Evolutionary conservation across 2,329 filamentous ascomycete species (phyloP), one percentile per base, ranked within the genome.

Genomic region (Fusarium dlaminii): DNA sequence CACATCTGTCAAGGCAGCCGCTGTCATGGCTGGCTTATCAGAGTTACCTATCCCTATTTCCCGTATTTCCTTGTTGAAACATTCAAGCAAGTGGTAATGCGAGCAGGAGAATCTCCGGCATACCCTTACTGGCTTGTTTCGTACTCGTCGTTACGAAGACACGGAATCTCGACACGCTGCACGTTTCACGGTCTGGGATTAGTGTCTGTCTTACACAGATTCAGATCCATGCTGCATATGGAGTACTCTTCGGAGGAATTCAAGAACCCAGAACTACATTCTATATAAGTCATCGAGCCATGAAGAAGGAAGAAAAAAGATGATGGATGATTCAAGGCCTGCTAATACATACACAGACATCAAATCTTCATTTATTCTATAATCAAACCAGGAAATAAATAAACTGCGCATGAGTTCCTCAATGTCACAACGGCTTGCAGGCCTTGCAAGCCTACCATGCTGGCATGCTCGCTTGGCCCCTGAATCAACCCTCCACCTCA

Each of bases 401-500:
- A 14, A 55, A 36, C 8, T 32, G 45, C 36, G 49, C 49, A 49
- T 36, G 42, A 37, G 39, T 58, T 48, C 43, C 66, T 37, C 36
- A 43, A 30, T 24, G 27, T 52, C 57, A 29, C 58, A 55, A 24
- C n/a, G n/a, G 36, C 48, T 52, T 59, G 42, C 27, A 34, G 36
- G 48, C 37, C 32, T 49, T 61, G 37, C 29, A 34, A 40, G 49
- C 39, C 29, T 52, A 27, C 45, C n/a, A 49, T 22, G 37, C 15
- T 39, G 34, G 42, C 24, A 48, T 54, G n/a, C 65, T 67, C 57
- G 43, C 30, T 27, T 57, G 43, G 49, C 70, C 62, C 66, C 71
- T 71, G 71, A 68, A 61, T 68, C 70, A 71, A 61, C 63, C 37
- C 66, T 72, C 54, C 66, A 61, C 67, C 51, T 62, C 51, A 57